Evolutionary conservation across 2,329 filamentous ascomycete genomes (phyloP), one percentile per base, ranked within the genome.

Genomic region (Fusarium sacchari): DNA sequence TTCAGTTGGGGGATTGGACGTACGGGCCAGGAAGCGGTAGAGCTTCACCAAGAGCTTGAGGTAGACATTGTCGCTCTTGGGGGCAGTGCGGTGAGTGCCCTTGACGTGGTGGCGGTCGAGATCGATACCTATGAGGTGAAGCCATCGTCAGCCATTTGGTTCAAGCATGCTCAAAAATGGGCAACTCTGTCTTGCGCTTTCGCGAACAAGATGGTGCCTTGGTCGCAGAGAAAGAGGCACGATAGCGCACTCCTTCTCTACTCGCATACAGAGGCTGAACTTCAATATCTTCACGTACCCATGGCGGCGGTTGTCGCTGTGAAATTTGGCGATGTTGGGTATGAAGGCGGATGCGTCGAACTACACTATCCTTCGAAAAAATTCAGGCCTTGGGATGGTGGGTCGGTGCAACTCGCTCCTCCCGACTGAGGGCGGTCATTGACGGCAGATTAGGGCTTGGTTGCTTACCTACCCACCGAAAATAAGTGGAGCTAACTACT

Each of bases 61-160:
- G 88, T 98, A 97, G 83, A 96, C 94, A 90, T 98, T 97, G 89
- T 97, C 94, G 89, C 93, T 97, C 93, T 98, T 98, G 83, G 95
- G 94, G 80, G 94, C 94, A 91, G 93, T 94, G 86, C 95, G 94
- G 90, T 97, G 95, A 78, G 90, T 91, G 83, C 83, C 86, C 83
- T 89, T 89, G 82, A 91, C 88, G 85, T 93, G 91, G 86, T 92
- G 90, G 80, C 86, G 86, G 85, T 91, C 87, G 81, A 92, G 87
- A 90, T 92, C 90, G 86, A 92, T 92, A 91, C 90, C 90, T 92
- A 86, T 84, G 74, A 80, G 79, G 82, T 77, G 77, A 84, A 83
- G 81, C 82, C 83, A 82, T 85, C 82, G 88, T 92, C 88, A 91
- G 90, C 89, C 88, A 87, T 85, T 86, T 83, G 81, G 83, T 86